Evolutionary conservation across 768 basidiomycete species (phyloP).

Genomic region (Phylloporus scabripes): DNA sequence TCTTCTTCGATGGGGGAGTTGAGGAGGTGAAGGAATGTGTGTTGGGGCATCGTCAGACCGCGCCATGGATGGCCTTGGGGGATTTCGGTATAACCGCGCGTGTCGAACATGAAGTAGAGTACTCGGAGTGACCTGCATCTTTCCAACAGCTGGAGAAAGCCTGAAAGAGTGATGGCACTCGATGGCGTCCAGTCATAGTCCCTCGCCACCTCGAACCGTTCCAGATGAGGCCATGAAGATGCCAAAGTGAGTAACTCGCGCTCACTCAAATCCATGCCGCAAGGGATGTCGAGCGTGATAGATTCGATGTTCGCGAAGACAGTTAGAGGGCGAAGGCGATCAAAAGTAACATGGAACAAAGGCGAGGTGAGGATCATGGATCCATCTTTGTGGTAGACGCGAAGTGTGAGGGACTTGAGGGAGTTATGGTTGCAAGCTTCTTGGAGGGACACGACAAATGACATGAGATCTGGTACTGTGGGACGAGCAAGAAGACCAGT

Average conservation of each 20-base stretch:
- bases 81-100: slow-evolving; percentile 6
- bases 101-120: slow-evolving; percentile 4
- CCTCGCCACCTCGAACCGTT: not conserved
- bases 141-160: slow-evolving; percentile 11
- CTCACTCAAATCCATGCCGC: slow-evolving; percentile 4
- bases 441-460: slow-evolving; percentile 4
- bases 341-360: not conserved
- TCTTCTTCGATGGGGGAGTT: slow-evolving; percentile 1
- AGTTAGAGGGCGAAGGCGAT: slow-evolving; percentile 1
- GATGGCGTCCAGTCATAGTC: slow-evolving; percentile 1
- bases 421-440: not conserved
- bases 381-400: not conserved
- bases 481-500: not conserved
- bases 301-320: slow-evolving; percentile 5
- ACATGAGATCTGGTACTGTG: not conserved
- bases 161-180: slow-evolving; percentile 6
- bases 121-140: slow-evolving; percentile 9
- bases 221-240: slow-evolving; percentile 13
- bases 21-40: not conserved
- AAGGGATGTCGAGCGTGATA: slow-evolving; percentile 1
- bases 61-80: slow-evolving; percentile 9
- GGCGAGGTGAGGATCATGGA: not conserved
- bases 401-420: not conserved
- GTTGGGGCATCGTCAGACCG: not conserved
- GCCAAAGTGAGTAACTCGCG: slow-evolving; percentile 7